These are phyloP conservation scores for Hypoxylon cercidicola DNA, from an alignment of 495 filamentous ascomycete genomes.

Conservation along the genomic window DNA sequence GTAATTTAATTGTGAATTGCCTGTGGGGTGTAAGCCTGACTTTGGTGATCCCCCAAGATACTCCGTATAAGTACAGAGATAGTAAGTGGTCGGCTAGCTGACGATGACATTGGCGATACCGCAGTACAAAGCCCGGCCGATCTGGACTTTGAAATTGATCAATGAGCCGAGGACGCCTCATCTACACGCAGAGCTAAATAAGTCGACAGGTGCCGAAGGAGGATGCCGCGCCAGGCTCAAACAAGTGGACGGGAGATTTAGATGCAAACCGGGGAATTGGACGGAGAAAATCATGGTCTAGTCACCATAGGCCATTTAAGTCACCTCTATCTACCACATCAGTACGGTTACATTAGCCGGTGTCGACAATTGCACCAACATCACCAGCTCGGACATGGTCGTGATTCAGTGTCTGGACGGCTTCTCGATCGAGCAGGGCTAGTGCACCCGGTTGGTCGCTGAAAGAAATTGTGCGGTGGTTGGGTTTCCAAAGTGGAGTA, in stretches of 20 bases:
- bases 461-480: slow-evolving; percentile 12
- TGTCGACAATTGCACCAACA: slow-evolving; percentile 29
- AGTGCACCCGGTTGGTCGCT: slow-evolving; percentile 30
- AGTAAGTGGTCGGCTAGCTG: slow-evolving; percentile 17
- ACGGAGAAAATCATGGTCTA: slow-evolving; percentile 13
- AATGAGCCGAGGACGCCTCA: slow-evolving; percentile 15
- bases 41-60: slow-evolving; percentile 26
- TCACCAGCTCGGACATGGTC: slow-evolving; percentile 27
- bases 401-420: slow-evolving; percentile 8
- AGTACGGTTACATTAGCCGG: slow-evolving; percentile 31
- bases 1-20: slow-evolving; percentile 20
- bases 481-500: slow-evolving; percentile 22
- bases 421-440: slow-evolving; percentile 19
- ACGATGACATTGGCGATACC: slow-evolving; percentile 37
- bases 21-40: slow-evolving; percentile 25
- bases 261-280: slow-evolving; percentile 23
- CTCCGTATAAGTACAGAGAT: slow-evolving; percentile 19
- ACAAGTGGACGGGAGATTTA: slow-evolving; percentile 12
- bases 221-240: slow-evolving; percentile 19
- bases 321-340: slow-evolving; percentile 25
- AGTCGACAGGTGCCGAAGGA: slow-evolving; percentile 11
- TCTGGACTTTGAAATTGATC: slow-evolving; percentile 21
- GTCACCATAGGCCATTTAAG: slow-evolving; percentile 13
- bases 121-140: slow-evolving; percentile 12
- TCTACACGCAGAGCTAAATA: background rate